Percentiles rank a stretch among this genome's conserved stretches.
Conservation (phyloP, 306 rosid species). For the Gastrolobium villosum region DNA sequence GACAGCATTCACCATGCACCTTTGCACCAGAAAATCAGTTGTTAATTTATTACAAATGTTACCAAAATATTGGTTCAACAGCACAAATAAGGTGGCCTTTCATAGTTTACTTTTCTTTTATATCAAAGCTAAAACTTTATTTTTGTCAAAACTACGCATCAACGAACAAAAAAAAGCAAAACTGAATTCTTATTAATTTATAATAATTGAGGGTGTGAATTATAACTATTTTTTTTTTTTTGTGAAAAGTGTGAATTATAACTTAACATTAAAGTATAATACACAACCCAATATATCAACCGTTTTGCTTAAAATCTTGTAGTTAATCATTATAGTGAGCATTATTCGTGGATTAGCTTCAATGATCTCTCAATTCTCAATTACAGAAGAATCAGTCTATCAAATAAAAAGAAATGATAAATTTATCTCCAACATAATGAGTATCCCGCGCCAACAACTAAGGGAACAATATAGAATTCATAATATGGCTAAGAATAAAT, state of each 20-base stretch:
- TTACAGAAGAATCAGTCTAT: neutral
- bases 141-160: neutral
- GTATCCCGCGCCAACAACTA: neutral
- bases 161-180: constrained; percentile 2
- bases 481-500: neutral
- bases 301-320: neutral
- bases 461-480: neutral
- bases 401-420: constrained; percentile 4
- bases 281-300: neutral
- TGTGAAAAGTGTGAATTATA: neutral
- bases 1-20: neutral
- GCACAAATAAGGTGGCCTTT: neutral
- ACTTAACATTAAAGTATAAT: neutral
- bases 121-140: neutral
- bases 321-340: neutral
- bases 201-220: neutral
- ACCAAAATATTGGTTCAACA: neutral
- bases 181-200: neutral
- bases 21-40: neutral
- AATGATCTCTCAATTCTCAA: constrained; percentile 21
- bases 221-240: no score
- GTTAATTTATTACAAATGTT: neutral
- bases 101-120: neutral
- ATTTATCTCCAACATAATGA: constrained; percentile 21
- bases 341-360: neutral